Base-by-base conservation (phyloP, 768 basidiomycete genomes). In the Mycena galopus region DNA sequence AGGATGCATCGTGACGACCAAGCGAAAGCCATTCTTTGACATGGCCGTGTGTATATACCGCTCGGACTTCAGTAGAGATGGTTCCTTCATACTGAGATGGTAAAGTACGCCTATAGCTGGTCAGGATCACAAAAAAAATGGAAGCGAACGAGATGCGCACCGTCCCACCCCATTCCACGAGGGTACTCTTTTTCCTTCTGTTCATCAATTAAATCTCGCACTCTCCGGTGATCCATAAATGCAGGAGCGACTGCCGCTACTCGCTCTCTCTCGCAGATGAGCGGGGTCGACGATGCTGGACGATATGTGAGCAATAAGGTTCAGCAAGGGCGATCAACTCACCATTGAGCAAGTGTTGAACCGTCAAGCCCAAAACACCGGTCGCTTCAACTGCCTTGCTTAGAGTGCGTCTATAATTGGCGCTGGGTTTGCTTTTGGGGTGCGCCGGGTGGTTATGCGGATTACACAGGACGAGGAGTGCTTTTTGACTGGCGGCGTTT, bases 41-140 rank as follows among this genome's bases (percentile, higher is more conserved):
- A 73, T 65, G 4, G 57, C 72, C 1, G 72, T 53, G 42, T 69
- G 71, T 16, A 73, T 69, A n/a, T 69, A 73, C 3, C 50, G 67
- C 17, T 73, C 39, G 3, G 11, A 3, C 17, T 16, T 39, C 39
- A 16, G 39, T 7, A 16, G 7, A 3, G 12, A 39, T 35, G 17
- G 6, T 39, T 39, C 39, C 11, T 39, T 10, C 12, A 12, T 35
- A 6, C 12, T 35, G 12, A 35, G 33, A 35, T 12, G 33, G 6
- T 35, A 6, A 16, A 39, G 39, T 3, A 39, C 39, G 3, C 39
- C 39, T 39, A 16, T 35, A 6, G 33, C 33, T 35, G 14, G 14
- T 10, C 39, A 39, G 39, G 17, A 16, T 37, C n/a, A n/a, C n/a
- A n/a, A n/a, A 37, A 39, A 39, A 14, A 21, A 21, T 21, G 39